Base-by-base conservation (phyloP, 2,329 filamentous ascomycete genomes). In the Sporothrix pallida region DNA sequence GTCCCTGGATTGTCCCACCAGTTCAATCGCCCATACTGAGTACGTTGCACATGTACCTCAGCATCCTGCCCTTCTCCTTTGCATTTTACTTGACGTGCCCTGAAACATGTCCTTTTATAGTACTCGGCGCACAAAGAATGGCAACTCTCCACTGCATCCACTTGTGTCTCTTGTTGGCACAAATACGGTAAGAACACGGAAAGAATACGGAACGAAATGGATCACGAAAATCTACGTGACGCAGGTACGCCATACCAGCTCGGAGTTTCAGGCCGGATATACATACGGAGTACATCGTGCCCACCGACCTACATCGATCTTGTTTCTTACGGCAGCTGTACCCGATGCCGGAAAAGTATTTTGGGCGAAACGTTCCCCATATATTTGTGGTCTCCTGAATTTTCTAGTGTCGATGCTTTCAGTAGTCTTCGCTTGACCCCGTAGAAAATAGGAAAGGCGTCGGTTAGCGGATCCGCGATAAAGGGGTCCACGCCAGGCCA, bases 401-500 rank as follows among this genome's bases (percentile, higher is more conserved):
- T 7, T 37, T 37, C 31, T 37, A 37, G 31, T 7, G 31, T 37
- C 31, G 31, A 37, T 37, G 31, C 31, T 37, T 37, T 37, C 31
- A 6, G 52, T 12, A 20, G 8, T 9, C 12, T 37, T 60, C 56
- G 56, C 56, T 6, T 37, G 13, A 15, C 17, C 56, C 26, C 56
- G 26, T 60, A 60, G 3, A 6, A 60, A 37, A 60, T 13, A 60
- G 56, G 56, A 37, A 60, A 60, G 26, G 56, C 56, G 56, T 37
- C 5, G 5, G n/a, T 48, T 23, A 46, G 62, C 62, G 62, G 62
- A 48, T 65, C 62, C 42, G 42, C 42, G 62, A 65, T n/a, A 50
- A 37, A 37, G 31, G 37, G 8, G 60, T 15, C 62, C 62, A 65
- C 62, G 56, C 56, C 56, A 60, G 26, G 56, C 56, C 56, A 60